Conservation (phyloP, 208 protist genomes). For the Blastocrithidia nonstop region DNA sequence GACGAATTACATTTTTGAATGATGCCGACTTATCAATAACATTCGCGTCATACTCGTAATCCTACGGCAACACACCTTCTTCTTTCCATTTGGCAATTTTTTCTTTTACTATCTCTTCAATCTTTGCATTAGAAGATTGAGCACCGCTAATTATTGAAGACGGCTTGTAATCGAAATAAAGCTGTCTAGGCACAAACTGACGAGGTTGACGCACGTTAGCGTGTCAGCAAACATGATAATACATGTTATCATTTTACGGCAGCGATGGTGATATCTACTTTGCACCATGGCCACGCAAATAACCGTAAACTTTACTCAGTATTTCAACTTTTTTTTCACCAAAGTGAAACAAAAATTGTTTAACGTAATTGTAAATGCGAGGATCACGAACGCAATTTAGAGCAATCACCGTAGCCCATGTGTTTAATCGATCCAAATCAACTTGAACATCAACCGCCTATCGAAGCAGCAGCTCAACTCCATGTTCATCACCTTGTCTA, state of each 20-base stretch:
- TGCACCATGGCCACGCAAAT: conserved; percentile 71
- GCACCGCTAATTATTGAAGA: conserved; percentile 26
- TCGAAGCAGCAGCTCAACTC: conserved; percentile 49
- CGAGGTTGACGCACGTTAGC: conserved; percentile 54
- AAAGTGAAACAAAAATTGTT: conserved; percentile 80
- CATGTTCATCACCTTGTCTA: conserved; percentile 58
- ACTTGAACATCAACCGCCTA: conserved; percentile 82
- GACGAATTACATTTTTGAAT: conserved; percentile 67
- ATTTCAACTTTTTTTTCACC: conserved; percentile 79
- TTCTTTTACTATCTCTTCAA: conserved; percentile 84
- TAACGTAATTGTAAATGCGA: conserved; percentile 69
- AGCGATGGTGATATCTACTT: conserved; percentile 59
- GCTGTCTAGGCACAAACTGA: conserved; percentile 76
- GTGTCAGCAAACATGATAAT: conserved; percentile 84
- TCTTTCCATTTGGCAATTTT: conserved; percentile 86
- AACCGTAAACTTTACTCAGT: conserved; percentile 59
- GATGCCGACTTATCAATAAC: conserved; percentile 63
- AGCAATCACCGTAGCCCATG: conserved; percentile 57
- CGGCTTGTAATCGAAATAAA: conserved; percentile 84
- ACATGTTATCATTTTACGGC: conserved; percentile 77
- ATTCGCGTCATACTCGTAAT: conserved; percentile 76
- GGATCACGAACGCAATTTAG: conserved; percentile 64
- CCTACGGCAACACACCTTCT: conserved; percentile 71
- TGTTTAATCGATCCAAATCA: conserved; percentile 67
- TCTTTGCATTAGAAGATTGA: conserved; percentile 61